These are phyloP conservation scores for Mycena citricolor DNA, from an alignment of 1,284 basidiomycete genomes.

Conservation along the genomic window DNA sequence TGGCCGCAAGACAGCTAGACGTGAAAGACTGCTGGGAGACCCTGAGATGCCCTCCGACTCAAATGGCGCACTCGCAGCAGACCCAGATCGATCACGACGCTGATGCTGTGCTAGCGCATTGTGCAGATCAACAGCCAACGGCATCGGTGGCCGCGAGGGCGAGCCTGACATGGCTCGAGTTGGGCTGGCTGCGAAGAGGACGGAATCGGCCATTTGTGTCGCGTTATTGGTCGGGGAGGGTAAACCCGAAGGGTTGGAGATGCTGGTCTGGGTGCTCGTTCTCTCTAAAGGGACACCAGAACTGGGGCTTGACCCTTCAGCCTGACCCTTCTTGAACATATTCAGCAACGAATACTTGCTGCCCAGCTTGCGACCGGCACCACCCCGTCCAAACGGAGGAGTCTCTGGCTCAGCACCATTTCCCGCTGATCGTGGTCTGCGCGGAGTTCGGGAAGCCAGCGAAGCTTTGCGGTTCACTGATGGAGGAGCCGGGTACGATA, in stretches of 20 bases:
- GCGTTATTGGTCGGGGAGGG: conserved; percentile 4
- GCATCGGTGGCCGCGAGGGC: conserved; percentile 31
- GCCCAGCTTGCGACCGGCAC: conserved; percentile 40
- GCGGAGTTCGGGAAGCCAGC: conserved; percentile 32
- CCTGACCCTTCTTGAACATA: conserved; percentile 57
- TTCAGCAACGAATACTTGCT: conserved; percentile 59
- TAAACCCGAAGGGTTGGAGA: conserved; percentile 19
- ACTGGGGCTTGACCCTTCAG: conserved; percentile 28
- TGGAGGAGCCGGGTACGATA: conserved; percentile 33
- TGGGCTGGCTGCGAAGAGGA: conserved; percentile 26
- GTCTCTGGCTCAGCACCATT: conserved; percentile 43
- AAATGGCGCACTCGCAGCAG: conserved; percentile 32
- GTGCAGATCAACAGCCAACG: conserved; percentile 41
- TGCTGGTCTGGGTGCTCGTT: conserved; percentile 22
- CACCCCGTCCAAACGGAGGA: conserved; percentile 32
- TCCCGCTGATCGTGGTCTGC: conserved; percentile 58
- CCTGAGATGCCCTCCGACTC: conserved; percentile 19
- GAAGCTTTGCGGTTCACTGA: conserved; percentile 32
- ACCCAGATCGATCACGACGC: conserved; percentile 38
- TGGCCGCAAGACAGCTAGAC: conserved; percentile 20
- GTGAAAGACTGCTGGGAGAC: conserved; percentile 13
- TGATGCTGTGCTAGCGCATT: conserved; percentile 40
- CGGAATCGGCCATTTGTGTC: conserved; percentile 11
- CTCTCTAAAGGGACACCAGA: conserved; percentile 24
- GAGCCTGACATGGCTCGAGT: conserved; percentile 27